Conservation (phyloP, 2,329 filamentous ascomycete genomes). For the Nannizziopsis barbatae region DNA sequence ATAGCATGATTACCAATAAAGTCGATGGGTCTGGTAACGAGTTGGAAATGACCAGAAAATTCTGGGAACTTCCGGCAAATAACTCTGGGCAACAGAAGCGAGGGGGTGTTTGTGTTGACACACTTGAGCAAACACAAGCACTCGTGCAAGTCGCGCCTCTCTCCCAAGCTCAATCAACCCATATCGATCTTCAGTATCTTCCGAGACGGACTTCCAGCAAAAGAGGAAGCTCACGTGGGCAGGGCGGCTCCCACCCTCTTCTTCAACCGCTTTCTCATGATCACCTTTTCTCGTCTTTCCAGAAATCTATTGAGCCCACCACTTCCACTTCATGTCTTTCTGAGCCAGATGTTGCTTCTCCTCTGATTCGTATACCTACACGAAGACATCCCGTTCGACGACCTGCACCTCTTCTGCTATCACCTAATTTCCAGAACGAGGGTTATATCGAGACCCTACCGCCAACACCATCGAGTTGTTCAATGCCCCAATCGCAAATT, state of each 20-base stretch:
- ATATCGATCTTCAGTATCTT: conserved; percentile 15
- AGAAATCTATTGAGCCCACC: neutral
- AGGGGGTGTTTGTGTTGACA: conserved; percentile 2
- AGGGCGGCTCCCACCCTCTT: conserved; percentile 6
- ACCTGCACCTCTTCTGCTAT: conserved; percentile 7
- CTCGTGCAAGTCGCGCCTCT: neutral
- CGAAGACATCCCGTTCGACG: conserved; percentile 5
- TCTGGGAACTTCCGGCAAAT: neutral
- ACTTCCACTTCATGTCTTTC: conserved; percentile 2
- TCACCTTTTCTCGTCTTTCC: conserved; percentile 1
- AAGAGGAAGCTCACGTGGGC: conserved; percentile 15
- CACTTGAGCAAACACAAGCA: neutral
- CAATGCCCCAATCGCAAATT: neutral
- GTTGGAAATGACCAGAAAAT: neutral
- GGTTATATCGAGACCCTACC: conserved; percentile 4
- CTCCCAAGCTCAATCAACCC: conserved; percentile 8
- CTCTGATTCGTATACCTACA: conserved; percentile 5
- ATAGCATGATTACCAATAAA: neutral
- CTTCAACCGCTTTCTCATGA: conserved; percentile 9
- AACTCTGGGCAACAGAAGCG: conserved; percentile 1
- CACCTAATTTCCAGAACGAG: neutral
- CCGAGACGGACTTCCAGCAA: conserved; percentile 15
- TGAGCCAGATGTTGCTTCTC: conserved; percentile 3
- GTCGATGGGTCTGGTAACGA: neutral
- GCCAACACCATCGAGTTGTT: conserved; percentile 5